Evolutionary conservation across 805 yeast genomes (phyloP), one percentile per base, ranked within the genome.

Genomic region (Brettanomyces naardenensis): DNA sequence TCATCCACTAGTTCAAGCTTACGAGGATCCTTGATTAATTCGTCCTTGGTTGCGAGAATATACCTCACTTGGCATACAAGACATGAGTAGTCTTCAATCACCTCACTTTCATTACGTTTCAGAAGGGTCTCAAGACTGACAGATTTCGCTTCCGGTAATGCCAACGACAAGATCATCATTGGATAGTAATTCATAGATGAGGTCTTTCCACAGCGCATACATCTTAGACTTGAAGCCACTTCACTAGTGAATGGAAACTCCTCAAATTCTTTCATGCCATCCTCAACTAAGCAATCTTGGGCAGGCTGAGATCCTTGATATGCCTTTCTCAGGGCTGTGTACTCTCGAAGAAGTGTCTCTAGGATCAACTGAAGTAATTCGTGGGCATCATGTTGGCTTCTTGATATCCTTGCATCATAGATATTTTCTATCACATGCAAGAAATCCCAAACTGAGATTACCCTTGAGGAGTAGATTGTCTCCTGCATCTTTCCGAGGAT

Each of bases 311-410:
- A 7, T 4, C 15, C n/a, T 6, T 29, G 14, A 21, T 35, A 35
- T 78, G 4, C 71, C 51, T 28, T 35, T 36, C 43, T 40, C 17
- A 17, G 32, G 22, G 35, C 35, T 14, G 63, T 49, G 46, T 73
- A 68, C 53, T 90, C 97, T 38, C 68, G 69, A 36, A 81, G 78
- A 36, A 92, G 63, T 0, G 90, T 79, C 50, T 89, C 95, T 18
- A 90, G 62, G 17, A 89, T 68, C 37, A 86, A 60, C 54, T 87
- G 95, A 22, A 90, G 72, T 45, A 92, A 67, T 52, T 90, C 98
- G 50, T 92, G 97, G 0, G 97, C 96, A 62, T 90, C 98, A 52
- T 90, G 95, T 57, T 92, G 98, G 33, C 74, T 75, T 26, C 82
- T 64, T 2, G 95, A 79, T 20, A 92, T 79, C 45, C 74, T 76